A percentile compares a stretch with the other conserved stretches of the same genome.
Conservation (phyloP, 345 rosid genomes). For the Erucastrum elatum region DNA sequence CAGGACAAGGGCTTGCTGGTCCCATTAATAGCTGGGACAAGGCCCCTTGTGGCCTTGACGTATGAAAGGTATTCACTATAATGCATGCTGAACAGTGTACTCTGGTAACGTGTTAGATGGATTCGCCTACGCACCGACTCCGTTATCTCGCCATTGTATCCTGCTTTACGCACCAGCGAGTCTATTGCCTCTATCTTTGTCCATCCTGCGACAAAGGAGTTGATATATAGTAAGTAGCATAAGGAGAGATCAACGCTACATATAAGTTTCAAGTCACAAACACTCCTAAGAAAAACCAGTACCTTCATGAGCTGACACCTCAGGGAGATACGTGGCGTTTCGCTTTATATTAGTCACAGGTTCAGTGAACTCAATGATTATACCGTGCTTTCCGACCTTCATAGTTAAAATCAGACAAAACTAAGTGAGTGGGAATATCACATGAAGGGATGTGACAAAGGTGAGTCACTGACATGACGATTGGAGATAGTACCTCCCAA, state of each 20-base stretch:
- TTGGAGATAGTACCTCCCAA: slow-evolving; percentile 92
- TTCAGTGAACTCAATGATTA: slow-evolving; percentile 86
- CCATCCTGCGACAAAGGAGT: slow-evolving; percentile 55
- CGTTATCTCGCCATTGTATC: slow-evolving; percentile 60
- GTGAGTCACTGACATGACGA: no score
- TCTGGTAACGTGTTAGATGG: slow-evolving; percentile 86
- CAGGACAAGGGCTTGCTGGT: slow-evolving; percentile 52
- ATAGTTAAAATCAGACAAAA: neutral
- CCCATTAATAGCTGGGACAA: slow-evolving; percentile 60
- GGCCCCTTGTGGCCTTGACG: slow-evolving; percentile 64
- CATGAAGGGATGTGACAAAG: no score
- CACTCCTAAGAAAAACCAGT: neutral
- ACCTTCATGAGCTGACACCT: slow-evolving; percentile 98
- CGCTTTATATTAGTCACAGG: slow-evolving; percentile 65
- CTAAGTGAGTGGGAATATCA: no score
- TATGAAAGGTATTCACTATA: slow-evolving; percentile 73
- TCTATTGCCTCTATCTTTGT: slow-evolving; percentile 78
- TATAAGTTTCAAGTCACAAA: neutral
- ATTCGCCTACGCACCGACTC: slow-evolving; percentile 70
- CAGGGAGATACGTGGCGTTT: slow-evolving; percentile 95
- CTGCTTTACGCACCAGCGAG: slow-evolving; percentile 90
- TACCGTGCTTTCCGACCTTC: slow-evolving; percentile 93
- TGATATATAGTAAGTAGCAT: no score
- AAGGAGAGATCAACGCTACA: neutral
- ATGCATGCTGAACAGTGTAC: slow-evolving; percentile 78